Percentiles rank a stretch among this genome's conserved stretches.
Evolutionary conservation across 352 stramenopile genomes (phyloP).

Genomic region (Pythium biforme): DNA sequence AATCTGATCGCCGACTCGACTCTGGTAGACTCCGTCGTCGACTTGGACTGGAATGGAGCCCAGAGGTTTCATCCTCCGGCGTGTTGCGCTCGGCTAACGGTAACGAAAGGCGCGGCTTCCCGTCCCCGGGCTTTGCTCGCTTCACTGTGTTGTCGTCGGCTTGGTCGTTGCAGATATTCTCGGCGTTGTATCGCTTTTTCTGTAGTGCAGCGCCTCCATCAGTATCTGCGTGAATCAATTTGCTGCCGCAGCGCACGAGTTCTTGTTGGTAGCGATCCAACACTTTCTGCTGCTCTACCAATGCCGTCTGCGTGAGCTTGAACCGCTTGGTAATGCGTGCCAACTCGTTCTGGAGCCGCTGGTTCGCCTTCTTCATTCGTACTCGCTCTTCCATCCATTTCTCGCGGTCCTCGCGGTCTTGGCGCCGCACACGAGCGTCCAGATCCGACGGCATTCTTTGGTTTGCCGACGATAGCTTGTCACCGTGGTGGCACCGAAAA

Average conservation of each 20-base stretch:
- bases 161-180: neutral
- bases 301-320: constrained; percentile 57
- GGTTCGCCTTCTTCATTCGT: constrained; percentile 46
- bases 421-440: constrained; percentile 12
- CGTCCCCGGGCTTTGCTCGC: neutral
- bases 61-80: neutral
- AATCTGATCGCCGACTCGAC: neutral
- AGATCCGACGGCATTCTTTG: constrained; percentile 2
- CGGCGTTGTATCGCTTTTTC: neutral
- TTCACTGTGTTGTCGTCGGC: neutral
- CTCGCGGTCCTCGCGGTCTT: constrained; percentile 8
- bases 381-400: constrained; percentile 47
- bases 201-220: neutral
- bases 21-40: constrained; percentile 18
- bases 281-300: constrained; percentile 69
- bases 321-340: constrained; percentile 47
- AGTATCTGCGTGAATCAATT: neutral
- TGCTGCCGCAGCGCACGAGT: constrained; percentile 23
- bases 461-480: neutral
- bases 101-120: neutral
- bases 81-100: constrained; percentile 9
- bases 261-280: constrained; percentile 66
- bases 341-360: constrained; percentile 39
- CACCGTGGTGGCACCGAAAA: neutral
- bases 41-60: neutral